Evolutionary conservation across 2,329 filamentous ascomycete genomes (phyloP).

Genomic region (Cercospora sp.): DNA sequence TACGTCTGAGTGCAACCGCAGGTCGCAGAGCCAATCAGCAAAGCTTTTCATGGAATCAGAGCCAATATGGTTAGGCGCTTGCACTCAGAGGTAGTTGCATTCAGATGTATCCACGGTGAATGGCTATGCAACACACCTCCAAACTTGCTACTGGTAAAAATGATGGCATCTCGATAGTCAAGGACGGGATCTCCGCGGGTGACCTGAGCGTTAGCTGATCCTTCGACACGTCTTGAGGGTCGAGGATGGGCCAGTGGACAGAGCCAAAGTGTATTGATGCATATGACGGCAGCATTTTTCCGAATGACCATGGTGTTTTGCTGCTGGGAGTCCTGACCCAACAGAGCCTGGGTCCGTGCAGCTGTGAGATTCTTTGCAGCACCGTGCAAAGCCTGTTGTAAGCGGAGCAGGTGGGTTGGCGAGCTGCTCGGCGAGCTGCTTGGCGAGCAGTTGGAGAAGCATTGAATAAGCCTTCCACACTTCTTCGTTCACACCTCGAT

Average conservation of each 20-base stretch:
- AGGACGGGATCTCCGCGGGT: neutral
- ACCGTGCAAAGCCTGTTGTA: neutral
- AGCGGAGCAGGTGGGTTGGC: neutral
- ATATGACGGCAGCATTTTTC: neutral
- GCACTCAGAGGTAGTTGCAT: no score
- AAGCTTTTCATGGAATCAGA: no score
- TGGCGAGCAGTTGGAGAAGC: neutral
- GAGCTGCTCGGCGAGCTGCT: neutral
- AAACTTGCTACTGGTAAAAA: neutral
- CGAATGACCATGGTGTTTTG: neutral
- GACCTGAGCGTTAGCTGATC: neutral
- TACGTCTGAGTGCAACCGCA: no score
- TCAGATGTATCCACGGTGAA: no score
- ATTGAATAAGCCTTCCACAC: neutral
- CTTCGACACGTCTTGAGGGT: neutral
- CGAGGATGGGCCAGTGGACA: neutral
- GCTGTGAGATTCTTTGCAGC: neutral
- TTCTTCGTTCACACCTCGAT: conserved; percentile 58
- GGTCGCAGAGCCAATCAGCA: no score
- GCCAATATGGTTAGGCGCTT: no score
- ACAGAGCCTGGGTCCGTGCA: neutral
- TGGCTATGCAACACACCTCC: neutral
- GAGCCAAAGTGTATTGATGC: neutral
- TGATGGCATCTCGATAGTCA: neutral
- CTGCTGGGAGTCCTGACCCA: neutral